Evolutionary conservation across 495 filamentous ascomycete genomes (phyloP).

Genomic region (Monascus purpureus): DNA sequence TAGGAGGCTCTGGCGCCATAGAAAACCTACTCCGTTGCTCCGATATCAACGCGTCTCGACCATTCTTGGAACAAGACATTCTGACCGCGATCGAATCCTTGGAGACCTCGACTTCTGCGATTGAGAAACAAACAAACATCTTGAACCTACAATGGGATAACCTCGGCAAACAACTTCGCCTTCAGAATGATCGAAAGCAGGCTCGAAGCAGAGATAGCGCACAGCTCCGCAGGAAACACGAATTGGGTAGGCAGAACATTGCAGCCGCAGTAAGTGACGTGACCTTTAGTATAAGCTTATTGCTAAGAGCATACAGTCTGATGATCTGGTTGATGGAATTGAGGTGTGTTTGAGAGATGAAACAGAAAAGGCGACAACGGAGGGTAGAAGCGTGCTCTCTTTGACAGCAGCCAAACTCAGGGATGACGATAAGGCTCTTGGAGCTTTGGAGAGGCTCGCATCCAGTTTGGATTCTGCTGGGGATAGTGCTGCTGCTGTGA

Average conservation of each 20-base stretch:
- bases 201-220: constrained; percentile 14
- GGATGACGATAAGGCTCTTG: constrained; percentile 24
- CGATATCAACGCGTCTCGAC: constrained; percentile 17
- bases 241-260: constrained; percentile 21
- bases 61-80: constrained; percentile 27
- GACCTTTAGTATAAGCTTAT: not conserved
- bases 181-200: constrained; percentile 10
- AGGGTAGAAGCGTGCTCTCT: constrained; percentile 24
- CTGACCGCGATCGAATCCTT: constrained; percentile 22
- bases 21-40: constrained; percentile 14
- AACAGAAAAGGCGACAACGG: constrained; percentile 16
- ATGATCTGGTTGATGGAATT: constrained; percentile 19
- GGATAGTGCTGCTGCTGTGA: constrained; percentile 16
- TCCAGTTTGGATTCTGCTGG: constrained; percentile 14
- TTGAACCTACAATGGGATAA: constrained; percentile 18
- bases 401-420: constrained; percentile 20
- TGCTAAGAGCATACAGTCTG: constrained; percentile 18
- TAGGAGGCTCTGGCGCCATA: constrained; percentile 17
- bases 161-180: constrained; percentile 14
- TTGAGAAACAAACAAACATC: constrained; percentile 20
- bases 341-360: constrained; percentile 16
- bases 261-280: constrained; percentile 16
- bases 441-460: constrained; percentile 14
- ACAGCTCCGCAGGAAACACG: constrained; percentile 23
- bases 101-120: constrained; percentile 21